Evolutionary conservation across 805 yeast genomes (phyloP), one percentile per base, ranked within the genome.

Genomic region (Metschnikowia shivogae): DNA sequence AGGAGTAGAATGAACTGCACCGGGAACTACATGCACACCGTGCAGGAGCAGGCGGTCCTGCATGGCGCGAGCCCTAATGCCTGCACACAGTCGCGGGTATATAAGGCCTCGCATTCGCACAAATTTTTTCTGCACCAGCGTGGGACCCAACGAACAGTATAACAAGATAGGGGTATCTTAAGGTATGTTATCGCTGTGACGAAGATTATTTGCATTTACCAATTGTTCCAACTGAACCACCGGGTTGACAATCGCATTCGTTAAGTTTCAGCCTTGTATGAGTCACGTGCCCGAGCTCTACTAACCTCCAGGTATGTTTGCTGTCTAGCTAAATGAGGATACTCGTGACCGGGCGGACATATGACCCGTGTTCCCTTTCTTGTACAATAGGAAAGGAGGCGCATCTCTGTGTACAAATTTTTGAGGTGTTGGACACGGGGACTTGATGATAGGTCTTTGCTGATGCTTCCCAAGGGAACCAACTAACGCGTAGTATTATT

Each of bases 251-350:
- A 73, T 63, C 56, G 73, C 74, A 65, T 62, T 74, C 78, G 79
- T 75, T 75, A 75, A 75, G 80, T 75, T 75, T 75, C 80, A 75
- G 80, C 80, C 80, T 75, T 75, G 80, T 75, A 75, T 75, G 80
- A 75, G 78, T 74, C 60, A 46, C 43, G 37, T 30, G 38, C 26
- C 22, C 12, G 36, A 30, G 3, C 9, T 7, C 12, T 40, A 46
- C 56, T 54, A 52, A 52, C 50, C 9, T 5, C 13, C 19, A 34
- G 53, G 58, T 53, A 59, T 56, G 58, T 59, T 24, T 34, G 10
- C 17, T 17, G 3, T 19, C 30, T 37, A 39, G 59, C 62, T 54
- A 47, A 27, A 64, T 67, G 76, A 71, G 62, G 74, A 71, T 60
- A 68, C 60, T 49, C 61, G 65, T 67, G 76, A 71, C 76, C 76